These are phyloP conservation scores for Diaporthe helianthi DNA, from an alignment of 2,329 filamentous ascomycete genomes.

Conservation along the genomic window DNA sequence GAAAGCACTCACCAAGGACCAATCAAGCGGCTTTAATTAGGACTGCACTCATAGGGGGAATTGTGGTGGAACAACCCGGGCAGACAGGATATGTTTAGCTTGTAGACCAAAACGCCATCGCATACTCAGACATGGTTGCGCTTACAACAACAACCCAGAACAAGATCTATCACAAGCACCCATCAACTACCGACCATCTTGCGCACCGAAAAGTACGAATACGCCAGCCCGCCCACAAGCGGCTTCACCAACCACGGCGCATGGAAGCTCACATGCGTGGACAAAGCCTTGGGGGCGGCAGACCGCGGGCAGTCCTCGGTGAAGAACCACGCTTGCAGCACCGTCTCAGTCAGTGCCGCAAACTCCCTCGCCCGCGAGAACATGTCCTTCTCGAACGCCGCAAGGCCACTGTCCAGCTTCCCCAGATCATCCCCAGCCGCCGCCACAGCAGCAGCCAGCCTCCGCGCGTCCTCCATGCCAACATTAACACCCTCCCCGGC, in stretches of 20 bases:
- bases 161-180: background rate
- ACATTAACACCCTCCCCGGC: conserved; percentile 67
- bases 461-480: conserved; percentile 60
- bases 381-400: conserved; percentile 49
- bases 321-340: conserved; percentile 55
- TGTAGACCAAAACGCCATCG: background rate
- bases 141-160: background rate
- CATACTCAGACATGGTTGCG: background rate
- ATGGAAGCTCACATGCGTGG: conserved; percentile 43
- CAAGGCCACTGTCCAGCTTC: conserved; percentile 45
- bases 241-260: conserved; percentile 44
- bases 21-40: background rate
- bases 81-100: background rate
- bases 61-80: background rate
- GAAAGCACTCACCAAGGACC: background rate
- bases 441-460: conserved; percentile 54
- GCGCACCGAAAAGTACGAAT: conserved; percentile 39
- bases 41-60: background rate
- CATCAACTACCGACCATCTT: background rate
- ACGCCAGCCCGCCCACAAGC: conserved; percentile 40
- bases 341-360: conserved; percentile 38
- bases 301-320: conserved; percentile 52
- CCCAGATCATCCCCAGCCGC: conserved; percentile 33
- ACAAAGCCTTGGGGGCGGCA: conserved; percentile 48
- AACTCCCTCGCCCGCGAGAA: conserved; percentile 45